phyloP scores from a whole-genome alignment of 75 land plant species.

The Picea glauca region DNA sequence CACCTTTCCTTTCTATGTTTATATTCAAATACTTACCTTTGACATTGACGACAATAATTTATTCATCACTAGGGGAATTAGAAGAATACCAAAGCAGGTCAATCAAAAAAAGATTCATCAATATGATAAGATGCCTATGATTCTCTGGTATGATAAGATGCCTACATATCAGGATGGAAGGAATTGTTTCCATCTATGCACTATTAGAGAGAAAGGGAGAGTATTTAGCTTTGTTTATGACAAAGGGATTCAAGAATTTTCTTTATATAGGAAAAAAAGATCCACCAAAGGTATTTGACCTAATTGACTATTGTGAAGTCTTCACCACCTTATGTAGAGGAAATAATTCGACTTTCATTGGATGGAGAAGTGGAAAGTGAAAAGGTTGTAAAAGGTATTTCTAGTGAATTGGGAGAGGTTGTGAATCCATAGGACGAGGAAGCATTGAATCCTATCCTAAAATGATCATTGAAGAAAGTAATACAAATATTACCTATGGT shows the following conservation, averaged over 20 bases:
- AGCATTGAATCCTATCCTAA: slow-evolving; percentile 46
- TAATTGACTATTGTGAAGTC: slow-evolving; percentile 66
- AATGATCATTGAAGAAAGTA: slow-evolving; percentile 61
- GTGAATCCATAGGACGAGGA: slow-evolving; percentile 66
- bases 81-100: slow-evolving; percentile 79
- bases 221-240: slow-evolving; percentile 83
- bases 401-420: slow-evolving; percentile 83
- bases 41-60: too few relatives aligned
- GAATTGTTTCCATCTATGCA: slow-evolving; percentile 98
- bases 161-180: slow-evolving; percentile 97
- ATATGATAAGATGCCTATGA: too few relatives aligned
- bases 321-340: slow-evolving; percentile 91
- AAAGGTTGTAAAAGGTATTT: slow-evolving; percentile 55
- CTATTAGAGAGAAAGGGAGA: slow-evolving; percentile 92
- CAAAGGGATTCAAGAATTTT: slow-evolving; percentile 78
- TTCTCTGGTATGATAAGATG: slow-evolving; percentile 56
- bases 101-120: slow-evolving; percentile 58
- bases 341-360: slow-evolving; percentile 69
- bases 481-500: slow-evolving; percentile 75
- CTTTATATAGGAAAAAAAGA: slow-evolving; percentile 95
- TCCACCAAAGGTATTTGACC: slow-evolving; percentile 89
- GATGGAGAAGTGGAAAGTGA: slow-evolving; percentile 13
- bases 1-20: too few relatives aligned
- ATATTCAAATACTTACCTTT: too few relatives aligned
- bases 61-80: slow-evolving; percentile 63